Evolutionary conservation across 768 basidiomycete genomes (phyloP).

Genomic region (Lactarius quietus): DNA sequence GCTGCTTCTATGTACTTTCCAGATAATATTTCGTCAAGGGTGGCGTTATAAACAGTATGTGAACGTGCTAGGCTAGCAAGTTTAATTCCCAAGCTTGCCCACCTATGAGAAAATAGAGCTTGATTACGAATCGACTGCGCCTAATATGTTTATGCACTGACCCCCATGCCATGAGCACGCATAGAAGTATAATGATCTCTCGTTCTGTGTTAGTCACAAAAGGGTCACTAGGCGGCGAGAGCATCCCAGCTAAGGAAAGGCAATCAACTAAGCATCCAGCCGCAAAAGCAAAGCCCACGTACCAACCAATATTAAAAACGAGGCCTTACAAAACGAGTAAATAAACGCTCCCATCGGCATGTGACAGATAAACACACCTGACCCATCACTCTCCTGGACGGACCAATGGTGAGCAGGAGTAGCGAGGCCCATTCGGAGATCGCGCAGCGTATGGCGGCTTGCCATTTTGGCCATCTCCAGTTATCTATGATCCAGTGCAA

Average conservation of each 20-base stretch:
- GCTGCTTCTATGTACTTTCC: constrained; percentile 56
- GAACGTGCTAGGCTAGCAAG: constrained; percentile 55
- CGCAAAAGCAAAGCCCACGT: background rate
- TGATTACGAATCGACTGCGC: background rate
- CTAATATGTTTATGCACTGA: constrained; percentile 35
- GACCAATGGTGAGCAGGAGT: constrained; percentile 56
- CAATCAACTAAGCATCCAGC: background rate
- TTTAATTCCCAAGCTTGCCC: constrained; percentile 62
- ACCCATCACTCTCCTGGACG: constrained; percentile 48
- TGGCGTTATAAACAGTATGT: constrained; percentile 39
- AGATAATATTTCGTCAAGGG: constrained; percentile 39
- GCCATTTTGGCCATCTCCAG: constrained; percentile 54
- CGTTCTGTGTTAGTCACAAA: constrained; percentile 68
- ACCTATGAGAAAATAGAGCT: constrained; percentile 38
- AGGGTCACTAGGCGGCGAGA: constrained; percentile 66
- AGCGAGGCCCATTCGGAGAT: constrained; percentile 58
- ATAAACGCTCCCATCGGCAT: constrained; percentile 4
- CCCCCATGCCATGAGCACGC: constrained; percentile 56
- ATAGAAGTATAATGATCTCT: constrained; percentile 51
- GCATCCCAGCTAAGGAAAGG: constrained; percentile 45
- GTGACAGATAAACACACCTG: constrained; percentile 41
- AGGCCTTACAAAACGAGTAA: constrained; percentile 41
- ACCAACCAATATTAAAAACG: constrained; percentile 65
- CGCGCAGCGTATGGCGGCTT: constrained; percentile 61
- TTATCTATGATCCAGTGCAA: constrained; percentile 58